These are phyloP conservation scores for Podospora pseudocomata DNA, from an alignment of 495 filamentous ascomycete species.

Conservation along the genomic window DNA sequence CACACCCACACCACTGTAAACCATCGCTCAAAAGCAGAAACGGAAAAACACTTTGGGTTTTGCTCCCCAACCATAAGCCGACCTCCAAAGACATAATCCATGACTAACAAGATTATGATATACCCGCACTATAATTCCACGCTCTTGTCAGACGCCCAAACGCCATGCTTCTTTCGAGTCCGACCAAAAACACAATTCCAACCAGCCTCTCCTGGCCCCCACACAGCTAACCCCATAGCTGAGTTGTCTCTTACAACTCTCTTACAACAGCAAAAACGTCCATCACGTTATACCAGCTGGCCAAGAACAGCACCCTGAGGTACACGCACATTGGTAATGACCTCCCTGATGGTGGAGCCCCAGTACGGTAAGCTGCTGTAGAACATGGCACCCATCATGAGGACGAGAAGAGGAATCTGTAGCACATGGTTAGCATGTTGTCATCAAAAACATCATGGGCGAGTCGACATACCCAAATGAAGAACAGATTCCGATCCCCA, in stretches of 20 bases:
- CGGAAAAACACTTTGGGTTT: not conserved
- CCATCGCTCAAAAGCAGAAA: not conserved
- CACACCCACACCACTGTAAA: not conserved
- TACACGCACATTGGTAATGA: not conserved
- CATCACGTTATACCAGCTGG: not conserved
- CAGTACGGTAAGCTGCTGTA: constrained; percentile 22
- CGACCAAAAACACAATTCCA: not conserved
- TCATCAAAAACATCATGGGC: constrained; percentile 3
- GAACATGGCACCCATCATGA: constrained; percentile 25
- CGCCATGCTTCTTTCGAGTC: not conserved
- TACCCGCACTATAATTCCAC: not conserved
- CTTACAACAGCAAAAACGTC: not conserved
- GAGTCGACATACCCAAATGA: constrained; percentile 66
- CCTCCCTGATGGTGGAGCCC: not conserved
- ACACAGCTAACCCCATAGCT: not conserved
- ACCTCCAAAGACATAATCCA: not conserved
- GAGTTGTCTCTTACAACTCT: not conserved
- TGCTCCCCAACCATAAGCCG: not conserved
- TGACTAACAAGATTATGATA: not conserved
- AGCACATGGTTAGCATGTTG: not conserved
- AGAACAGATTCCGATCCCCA: constrained; percentile 75
- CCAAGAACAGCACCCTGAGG: not conserved
- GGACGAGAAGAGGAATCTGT: constrained; percentile 32
- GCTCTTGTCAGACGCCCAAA: not conserved
- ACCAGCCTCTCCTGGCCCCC: no score